Evolutionary conservation across 805 yeast genomes (phyloP), one percentile per base, ranked within the genome.

Genomic region (Metschnikowia dekortorum): DNA sequence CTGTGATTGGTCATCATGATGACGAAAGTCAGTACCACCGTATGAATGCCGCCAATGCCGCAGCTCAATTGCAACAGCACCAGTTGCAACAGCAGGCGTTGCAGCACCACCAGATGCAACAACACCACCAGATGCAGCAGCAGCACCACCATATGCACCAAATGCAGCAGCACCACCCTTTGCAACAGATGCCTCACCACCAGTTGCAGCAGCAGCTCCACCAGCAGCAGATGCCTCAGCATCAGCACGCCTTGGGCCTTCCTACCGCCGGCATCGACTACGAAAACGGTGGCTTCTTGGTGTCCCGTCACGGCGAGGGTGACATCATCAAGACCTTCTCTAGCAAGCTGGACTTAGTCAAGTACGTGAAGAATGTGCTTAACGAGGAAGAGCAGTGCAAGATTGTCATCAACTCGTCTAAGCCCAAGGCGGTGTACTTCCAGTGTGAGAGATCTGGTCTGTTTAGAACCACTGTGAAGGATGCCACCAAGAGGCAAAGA

Each of bases 381-480:
- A 69, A 71, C 54, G 60, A 57, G 47, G 66, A 63, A 57, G 68
- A 64, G 56, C 60, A 60, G 52, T 73, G 78, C 59, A 68, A 72
- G 58, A 73, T 74, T 59, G 79, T 74, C 39, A 73, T 74, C 60
- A 72, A 71, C 60, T 70, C 76, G 30, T 71, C 76, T 29, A 74
- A 74, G 61, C 77, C 77, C 22, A 73, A 74, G 60, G 79, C 79
- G 6, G 75, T 74, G 22, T 74, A 74, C 61, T 74, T 73, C 62
- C 76, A 72, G 60, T 74, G 76, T 57, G 79, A 74, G 57, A 58
- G 76, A 43, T 68, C 74, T 6, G 79, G 79, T 2, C 63, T 68
- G 33, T 74, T 73, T 53, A 63, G 79, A 61, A 74, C 79, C 38
- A 74, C 79, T 3, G 79, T 74, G 47, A 73, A 74, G 60, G 78